Conservation (phyloP, 305 asterid species). For the Fraxinus velutina region DNA sequence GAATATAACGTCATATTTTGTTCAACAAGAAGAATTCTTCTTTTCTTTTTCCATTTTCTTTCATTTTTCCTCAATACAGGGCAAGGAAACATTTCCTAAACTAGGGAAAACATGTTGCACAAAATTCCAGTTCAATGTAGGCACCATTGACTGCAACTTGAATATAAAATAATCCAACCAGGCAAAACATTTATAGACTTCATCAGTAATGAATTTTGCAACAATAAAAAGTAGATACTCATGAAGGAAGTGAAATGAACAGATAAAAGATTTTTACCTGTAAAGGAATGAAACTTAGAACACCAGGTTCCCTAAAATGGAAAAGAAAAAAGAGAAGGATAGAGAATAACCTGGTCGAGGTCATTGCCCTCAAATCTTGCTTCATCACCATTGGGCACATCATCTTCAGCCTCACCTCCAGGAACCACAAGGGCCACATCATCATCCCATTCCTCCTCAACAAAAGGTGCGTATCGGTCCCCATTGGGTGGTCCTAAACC, state of each 20-base stretch:
- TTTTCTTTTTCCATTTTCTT: neutral
- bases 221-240: neutral
- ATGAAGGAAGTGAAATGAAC: neutral
- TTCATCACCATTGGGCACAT: conserved; percentile 35
- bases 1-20: neutral
- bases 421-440: conserved; percentile 55
- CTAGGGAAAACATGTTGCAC: neutral
- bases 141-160: neutral
- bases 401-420: conserved; percentile 37
- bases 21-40: neutral
- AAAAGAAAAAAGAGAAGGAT: neutral
- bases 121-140: neutral
- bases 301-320: neutral
- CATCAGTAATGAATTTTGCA: neutral
- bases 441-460: conserved; percentile 93
- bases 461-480: conserved; percentile 82
- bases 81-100: neutral
- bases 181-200: neutral
- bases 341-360: conserved; percentile 50
- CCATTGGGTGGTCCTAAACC: conserved; percentile 92
- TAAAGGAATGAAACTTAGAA: neutral
- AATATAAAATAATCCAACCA: neutral
- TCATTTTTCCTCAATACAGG: neutral
- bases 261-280: neutral
- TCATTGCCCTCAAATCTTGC: conserved; percentile 24